Conservation (phyloP, 2,329 filamentous ascomycete species). For the Ampelomyces quisqualis region DNA sequence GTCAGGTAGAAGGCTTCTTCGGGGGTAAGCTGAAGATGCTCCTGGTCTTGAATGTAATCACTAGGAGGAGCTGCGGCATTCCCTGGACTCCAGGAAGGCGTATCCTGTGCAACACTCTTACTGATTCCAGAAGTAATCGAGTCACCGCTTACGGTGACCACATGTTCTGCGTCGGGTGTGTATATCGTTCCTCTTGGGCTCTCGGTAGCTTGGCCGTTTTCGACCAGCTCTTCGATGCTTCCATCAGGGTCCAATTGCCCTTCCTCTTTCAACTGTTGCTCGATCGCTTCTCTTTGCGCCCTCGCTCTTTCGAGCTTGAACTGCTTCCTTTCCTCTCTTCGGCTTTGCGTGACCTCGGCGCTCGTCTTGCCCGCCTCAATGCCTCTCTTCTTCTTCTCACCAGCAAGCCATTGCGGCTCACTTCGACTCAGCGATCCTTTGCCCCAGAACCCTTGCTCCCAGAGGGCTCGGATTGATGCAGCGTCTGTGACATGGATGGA, state of each 20-base stretch:
- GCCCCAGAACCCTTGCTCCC: conserved; percentile 97
- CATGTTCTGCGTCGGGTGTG: conserved; percentile 14
- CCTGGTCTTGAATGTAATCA: conserved; percentile 51
- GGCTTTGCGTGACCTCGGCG: conserved; percentile 74
- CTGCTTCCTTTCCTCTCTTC: conserved; percentile 76
- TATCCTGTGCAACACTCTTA: conserved; percentile 10
- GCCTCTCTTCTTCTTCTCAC: conserved; percentile 73
- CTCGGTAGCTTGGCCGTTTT: conserved; percentile 20
- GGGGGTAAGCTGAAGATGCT: conserved; percentile 87
- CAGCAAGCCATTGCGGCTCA: conserved; percentile 88
- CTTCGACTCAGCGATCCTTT: conserved; percentile 91
- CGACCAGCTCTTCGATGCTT: conserved; percentile 34
- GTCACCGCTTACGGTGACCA: conserved; percentile 9
- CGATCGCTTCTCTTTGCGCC: conserved; percentile 79
- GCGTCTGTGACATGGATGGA: conserved; percentile 83
- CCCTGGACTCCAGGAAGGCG: conserved; percentile 9
- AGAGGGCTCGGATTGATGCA: conserved; percentile 74
- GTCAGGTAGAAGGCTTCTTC: conserved; percentile 91
- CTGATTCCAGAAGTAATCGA: conserved; percentile 16
- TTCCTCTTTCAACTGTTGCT: conserved; percentile 65
- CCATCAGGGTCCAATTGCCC: conserved; percentile 36
- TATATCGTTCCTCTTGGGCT: conserved; percentile 24
- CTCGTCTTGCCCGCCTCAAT: conserved; percentile 67
- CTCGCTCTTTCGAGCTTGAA: conserved; percentile 92
- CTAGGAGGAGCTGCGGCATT: conserved; percentile 5